These are phyloP conservation scores for Chlamydomonas incerta DNA, from an alignment of 139 green algal species.

Conservation along the genomic window DNA sequence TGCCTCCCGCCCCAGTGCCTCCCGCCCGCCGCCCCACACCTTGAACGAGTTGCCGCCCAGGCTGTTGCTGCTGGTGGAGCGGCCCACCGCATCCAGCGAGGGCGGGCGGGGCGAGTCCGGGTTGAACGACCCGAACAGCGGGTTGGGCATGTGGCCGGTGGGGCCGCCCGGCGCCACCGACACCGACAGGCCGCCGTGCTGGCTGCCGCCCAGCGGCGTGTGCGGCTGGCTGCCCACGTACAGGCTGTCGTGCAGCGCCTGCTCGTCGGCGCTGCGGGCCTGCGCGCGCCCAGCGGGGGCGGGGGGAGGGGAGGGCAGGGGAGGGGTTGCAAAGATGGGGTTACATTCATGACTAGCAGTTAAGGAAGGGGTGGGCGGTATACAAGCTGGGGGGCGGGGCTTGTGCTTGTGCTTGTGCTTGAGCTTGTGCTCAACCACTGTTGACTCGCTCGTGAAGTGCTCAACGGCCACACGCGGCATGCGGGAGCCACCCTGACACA, in stretches of 20 bases:
- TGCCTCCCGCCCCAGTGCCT: too few relatives aligned
- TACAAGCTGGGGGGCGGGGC: not conserved
- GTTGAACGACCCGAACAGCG: slow-evolving; percentile 16
- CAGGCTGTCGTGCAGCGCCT: slow-evolving; percentile 3
- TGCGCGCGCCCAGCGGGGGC: not conserved
- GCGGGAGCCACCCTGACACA: too few relatives aligned
- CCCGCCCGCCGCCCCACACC: not conserved
- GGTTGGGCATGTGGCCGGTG: too few relatives aligned
- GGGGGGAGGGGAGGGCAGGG: too few relatives aligned
- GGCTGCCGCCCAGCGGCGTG: slow-evolving; percentile 30
- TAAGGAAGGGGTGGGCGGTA: too few relatives aligned
- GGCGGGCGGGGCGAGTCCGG: not conserved
- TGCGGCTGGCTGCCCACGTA: slow-evolving; percentile 7
- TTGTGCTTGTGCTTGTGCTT: too few relatives aligned
- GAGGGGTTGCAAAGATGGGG: too few relatives aligned
- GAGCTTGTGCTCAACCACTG: not conserved
- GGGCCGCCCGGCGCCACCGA: too few relatives aligned
- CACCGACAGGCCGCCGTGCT: not conserved
- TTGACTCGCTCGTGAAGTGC: not conserved
- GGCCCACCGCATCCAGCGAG: slow-evolving; percentile 3
- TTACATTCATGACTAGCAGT: too few relatives aligned
- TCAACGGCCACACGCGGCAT: not conserved
- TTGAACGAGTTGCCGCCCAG: not conserved
- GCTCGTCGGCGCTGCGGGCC: slow-evolving; percentile 20
- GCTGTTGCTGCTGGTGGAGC: slow-evolving; percentile 31